These are phyloP conservation scores for Chaetomium sp. DNA, from an alignment of 2,329 filamentous ascomycete genomes.

Conservation along the genomic window DNA sequence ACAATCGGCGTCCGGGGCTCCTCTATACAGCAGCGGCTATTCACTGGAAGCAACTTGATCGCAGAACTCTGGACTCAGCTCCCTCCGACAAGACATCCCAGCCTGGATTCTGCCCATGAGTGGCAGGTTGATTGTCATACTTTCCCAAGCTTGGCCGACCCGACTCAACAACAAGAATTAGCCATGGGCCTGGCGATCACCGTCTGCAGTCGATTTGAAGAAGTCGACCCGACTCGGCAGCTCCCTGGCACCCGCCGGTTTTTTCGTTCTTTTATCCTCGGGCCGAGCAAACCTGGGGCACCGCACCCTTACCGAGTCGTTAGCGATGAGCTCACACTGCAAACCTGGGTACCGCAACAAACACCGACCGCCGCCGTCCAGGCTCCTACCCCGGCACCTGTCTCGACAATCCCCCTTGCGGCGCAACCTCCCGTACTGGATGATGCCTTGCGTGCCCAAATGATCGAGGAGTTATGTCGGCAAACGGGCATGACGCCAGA, in stretches of 20 bases:
- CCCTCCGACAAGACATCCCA: conserved; percentile 73
- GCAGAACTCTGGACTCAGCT: conserved; percentile 68
- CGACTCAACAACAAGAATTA: conserved; percentile 62
- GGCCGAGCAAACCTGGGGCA: conserved; percentile 67
- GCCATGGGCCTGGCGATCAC: conserved; percentile 74
- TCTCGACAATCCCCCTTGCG: conserved; percentile 21
- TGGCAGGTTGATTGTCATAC: conserved; percentile 84
- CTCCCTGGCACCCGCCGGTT: conserved; percentile 72
- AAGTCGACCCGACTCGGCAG: conserved; percentile 60
- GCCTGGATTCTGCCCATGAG: conserved; percentile 68
- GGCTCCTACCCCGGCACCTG: conserved; percentile 37
- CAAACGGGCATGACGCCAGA: conserved; percentile 78
- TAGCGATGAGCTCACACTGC: conserved; percentile 75
- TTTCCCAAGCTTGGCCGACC: conserved; percentile 70
- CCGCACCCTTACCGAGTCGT: conserved; percentile 62
- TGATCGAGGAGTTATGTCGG: conserved; percentile 73
- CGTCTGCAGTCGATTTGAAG: conserved; percentile 83
- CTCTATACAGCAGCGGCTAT: conserved; percentile 66
- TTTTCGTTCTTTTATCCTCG: conserved; percentile 77
- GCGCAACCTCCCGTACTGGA: conserved; percentile 15
- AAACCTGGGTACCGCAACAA: conserved; percentile 55
- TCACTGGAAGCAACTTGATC: conserved; percentile 66
- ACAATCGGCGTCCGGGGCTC: conserved; percentile 62
- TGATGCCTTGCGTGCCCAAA: conserved; percentile 57
- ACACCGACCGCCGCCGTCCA: conserved; percentile 42